Percentiles rank a stretch among this genome's conserved stretches.
phyloP scores from a whole-genome alignment of 371 early-diverging fungal species.

The Syncephalastrum monosporum region DNA sequence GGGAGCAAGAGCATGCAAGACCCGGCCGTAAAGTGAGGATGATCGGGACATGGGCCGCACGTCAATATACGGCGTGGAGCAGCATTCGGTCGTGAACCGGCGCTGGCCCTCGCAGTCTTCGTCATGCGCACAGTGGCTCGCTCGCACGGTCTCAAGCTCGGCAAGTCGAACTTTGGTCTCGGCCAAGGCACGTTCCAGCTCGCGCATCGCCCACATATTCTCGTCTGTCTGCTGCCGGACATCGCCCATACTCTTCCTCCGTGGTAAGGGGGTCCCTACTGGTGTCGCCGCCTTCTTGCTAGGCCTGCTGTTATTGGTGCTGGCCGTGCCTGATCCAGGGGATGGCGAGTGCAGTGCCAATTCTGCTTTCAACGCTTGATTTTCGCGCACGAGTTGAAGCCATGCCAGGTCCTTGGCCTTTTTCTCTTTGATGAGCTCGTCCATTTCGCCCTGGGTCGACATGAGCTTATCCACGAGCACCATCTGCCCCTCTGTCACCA shows the following conservation, averaged over 20 bases:
- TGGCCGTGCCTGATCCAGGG: conserved; percentile 1
- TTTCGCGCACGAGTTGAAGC: conserved; percentile 16
- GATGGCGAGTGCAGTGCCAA: conserved; percentile 1
- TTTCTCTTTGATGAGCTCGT: conserved; percentile 25
- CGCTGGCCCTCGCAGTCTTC: not conserved
- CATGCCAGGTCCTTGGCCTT: conserved; percentile 21
- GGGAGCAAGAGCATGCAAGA: conserved; percentile 25
- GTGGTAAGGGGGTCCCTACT: not conserved
- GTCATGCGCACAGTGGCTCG: not conserved
- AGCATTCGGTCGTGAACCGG: conserved; percentile 1
- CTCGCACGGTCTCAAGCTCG: conserved; percentile 6
- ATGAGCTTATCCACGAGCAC: conserved; percentile 37
- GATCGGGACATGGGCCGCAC: conserved; percentile 12
- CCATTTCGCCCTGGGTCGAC: conserved; percentile 30
- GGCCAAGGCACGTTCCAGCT: conserved; percentile 11
- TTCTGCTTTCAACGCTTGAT: conserved; percentile 11
- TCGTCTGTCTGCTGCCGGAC: conserved; percentile 2
- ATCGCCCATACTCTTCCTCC: conserved; percentile 10
- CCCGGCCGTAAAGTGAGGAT: conserved; percentile 22
- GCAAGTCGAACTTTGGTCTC: conserved; percentile 12
- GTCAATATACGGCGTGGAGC: conserved; percentile 3
- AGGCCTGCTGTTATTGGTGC: not conserved
- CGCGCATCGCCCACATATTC: conserved; percentile 7
- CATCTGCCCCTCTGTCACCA: conserved; percentile 48
- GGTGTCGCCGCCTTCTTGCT: not conserved